Conservation (phyloP, 2,329 filamentous ascomycete genomes). For the Colletotrichum ledebouriae region DNA sequence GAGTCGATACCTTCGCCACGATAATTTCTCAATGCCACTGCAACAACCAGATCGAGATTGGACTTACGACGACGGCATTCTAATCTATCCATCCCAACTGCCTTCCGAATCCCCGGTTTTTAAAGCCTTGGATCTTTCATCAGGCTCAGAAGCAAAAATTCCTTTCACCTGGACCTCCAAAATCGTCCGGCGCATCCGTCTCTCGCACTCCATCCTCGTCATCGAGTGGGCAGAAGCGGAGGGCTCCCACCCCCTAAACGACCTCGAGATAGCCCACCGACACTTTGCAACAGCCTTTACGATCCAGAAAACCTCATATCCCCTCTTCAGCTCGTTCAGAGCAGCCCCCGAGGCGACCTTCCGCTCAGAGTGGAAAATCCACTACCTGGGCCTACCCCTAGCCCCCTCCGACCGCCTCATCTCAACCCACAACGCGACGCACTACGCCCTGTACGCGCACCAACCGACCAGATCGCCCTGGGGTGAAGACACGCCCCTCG, state of each 20-base stretch:
- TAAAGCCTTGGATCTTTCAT: conserved; percentile 65
- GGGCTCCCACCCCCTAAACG: conserved; percentile 65
- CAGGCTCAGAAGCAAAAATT: conserved; percentile 57
- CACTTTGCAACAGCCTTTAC: conserved; percentile 74
- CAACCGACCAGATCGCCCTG: conserved; percentile 69
- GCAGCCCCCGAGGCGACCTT: conserved; percentile 55
- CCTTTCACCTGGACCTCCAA: conserved; percentile 65
- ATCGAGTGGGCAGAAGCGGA: conserved; percentile 73
- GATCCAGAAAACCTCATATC: conserved; percentile 48
- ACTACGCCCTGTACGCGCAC: conserved; percentile 74
- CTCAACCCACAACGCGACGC: conserved; percentile 69
- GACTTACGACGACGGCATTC: conserved; percentile 67
- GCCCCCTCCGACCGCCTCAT: conserved; percentile 72
- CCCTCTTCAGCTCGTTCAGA: neutral
- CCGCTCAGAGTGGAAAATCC: conserved; percentile 72
- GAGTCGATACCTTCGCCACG: conserved; percentile 59
- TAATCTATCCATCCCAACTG: conserved; percentile 63
- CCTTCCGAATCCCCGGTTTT: conserved; percentile 47
- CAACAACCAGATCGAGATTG: conserved; percentile 64
- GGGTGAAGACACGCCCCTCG: conserved; percentile 68
- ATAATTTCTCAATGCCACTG: conserved; percentile 56
- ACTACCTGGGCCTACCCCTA: conserved; percentile 68
- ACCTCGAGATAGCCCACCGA: conserved; percentile 63
- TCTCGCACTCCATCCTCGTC: conserved; percentile 67
- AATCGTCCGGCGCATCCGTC: conserved; percentile 66